Base-by-base conservation (phyloP, 306 rosid genomes). In the Inga laurina region DNA sequence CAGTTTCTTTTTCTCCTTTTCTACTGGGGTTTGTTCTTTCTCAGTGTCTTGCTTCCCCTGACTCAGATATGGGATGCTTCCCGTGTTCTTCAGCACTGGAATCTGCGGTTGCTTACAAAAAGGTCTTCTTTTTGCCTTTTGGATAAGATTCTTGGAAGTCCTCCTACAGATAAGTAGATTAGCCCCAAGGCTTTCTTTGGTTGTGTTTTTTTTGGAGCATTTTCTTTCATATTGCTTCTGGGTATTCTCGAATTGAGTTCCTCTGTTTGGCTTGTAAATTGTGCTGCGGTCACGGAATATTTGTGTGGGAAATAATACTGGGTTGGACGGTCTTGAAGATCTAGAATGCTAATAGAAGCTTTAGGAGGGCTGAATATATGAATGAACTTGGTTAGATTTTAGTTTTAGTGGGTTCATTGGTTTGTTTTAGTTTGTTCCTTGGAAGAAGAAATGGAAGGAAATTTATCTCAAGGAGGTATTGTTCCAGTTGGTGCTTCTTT, bases 371-470 rank as follows among this genome's bases (percentile, higher is more conserved):
- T 76, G 76, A 44, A 41, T 70, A 49, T 24, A 49, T 24, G 48
- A 12, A 43, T 74, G 44, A 59, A 83, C 41, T 64, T 80, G 43
- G 81, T 66, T 32, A 65, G 37, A 32, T 65, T 30, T 30, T 14
- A 65, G 78, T 66, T 81, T 72, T 74, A 68, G 44, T 79, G 67
- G 45, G 39, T 80, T 85, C 59, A 44, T 76, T 81, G 75, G 85
- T 72, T 67, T 86, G 88, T 87, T 84, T 52, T 82, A 80, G 46
- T 39, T 78, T 91, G 37, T 79, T 87, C 80, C 82, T 77, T 44
- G 69, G 74, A 81, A 68, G 81, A 89, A 88, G 81, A 65, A 72
- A 95, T 95, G 99, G 98, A 95, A 89, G 97, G 93, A 37, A 87
- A 91, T 85, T 84, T 93, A 72, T 77, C 95, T 70, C 96, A 89